Conservation (phyloP, 2,329 filamentous ascomycete species). For the Fusarium sp. region DNA sequence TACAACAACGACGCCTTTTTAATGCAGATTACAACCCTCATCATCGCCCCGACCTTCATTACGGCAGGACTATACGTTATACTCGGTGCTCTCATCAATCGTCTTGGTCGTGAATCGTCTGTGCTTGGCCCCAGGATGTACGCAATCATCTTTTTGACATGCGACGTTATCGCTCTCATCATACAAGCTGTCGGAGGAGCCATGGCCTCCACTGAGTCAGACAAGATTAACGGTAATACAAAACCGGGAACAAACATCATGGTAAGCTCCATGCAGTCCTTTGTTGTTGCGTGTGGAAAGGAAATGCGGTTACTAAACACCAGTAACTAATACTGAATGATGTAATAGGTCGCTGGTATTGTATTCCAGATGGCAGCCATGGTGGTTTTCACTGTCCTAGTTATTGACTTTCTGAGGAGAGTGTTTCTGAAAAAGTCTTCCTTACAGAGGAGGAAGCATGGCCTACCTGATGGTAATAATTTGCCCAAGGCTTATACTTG, state of each 20-base stretch:
- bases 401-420: not conserved
- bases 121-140: not conserved
- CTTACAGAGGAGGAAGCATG: not conserved
- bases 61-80: not conserved
- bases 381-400: not conserved
- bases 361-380: not conserved
- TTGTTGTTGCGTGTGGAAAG: accelerated
- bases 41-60: not conserved
- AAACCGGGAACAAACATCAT: not conserved
- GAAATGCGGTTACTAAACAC: no score
- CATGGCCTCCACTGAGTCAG: not conserved
- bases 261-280: not conserved
- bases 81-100: not conserved
- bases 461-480: not conserved
- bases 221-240: not conserved
- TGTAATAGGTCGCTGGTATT: not conserved
- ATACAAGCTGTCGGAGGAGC: not conserved
- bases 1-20: not conserved
- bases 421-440: not conserved
- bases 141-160: not conserved
- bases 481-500: not conserved
- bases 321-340: accelerated
- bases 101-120: not conserved
- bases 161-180: not conserved
- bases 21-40: not conserved